A percentile compares a stretch with the other conserved stretches of the same genome.
phyloP scores from a whole-genome alignment of 1,284 basidiomycete species.

The Fomitopsis palustris region DNA sequence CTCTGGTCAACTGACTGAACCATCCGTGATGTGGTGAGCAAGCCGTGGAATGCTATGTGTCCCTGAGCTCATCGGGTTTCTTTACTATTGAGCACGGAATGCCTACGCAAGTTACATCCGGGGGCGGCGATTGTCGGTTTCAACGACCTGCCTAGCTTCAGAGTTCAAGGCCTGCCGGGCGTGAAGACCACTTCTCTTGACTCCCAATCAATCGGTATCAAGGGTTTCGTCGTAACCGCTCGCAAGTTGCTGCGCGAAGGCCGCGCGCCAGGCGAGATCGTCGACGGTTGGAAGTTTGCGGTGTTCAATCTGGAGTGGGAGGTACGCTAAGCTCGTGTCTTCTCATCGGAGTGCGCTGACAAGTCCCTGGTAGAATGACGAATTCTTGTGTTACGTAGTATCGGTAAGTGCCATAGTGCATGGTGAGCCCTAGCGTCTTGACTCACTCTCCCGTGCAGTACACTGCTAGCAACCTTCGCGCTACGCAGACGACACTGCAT shows the following conservation, averaged over 20 bases:
- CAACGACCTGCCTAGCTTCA: conserved; percentile 36
- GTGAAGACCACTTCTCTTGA: conserved; percentile 40
- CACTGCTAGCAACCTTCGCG: conserved; percentile 39
- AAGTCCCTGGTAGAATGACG: background rate
- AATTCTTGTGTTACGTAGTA: background rate
- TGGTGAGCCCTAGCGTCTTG: conserved; percentile 27
- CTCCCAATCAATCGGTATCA: conserved; percentile 42
- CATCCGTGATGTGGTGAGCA: background rate
- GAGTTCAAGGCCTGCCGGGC: conserved; percentile 50
- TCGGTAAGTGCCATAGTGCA: conserved; percentile 28
- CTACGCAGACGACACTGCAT: conserved; percentile 32
- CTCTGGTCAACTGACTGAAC: background rate
- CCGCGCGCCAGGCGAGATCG: conserved; percentile 24
- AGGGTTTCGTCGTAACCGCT: conserved; percentile 42
- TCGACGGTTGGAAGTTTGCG: conserved; percentile 51
- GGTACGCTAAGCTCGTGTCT: conserved; percentile 32
- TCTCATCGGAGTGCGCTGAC: background rate
- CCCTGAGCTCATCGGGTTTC: background rate
- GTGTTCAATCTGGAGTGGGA: conserved; percentile 57
- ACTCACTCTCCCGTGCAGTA: background rate
- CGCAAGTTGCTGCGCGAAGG: conserved; percentile 43
- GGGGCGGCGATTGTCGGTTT: conserved; percentile 56
- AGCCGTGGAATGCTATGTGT: background rate
- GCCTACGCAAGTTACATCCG: conserved; percentile 56
- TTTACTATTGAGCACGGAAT: conserved; percentile 31